A percentile compares a stretch with the other conserved stretches of the same genome.
Conservation (phyloP, 2,329 filamentous ascomycete genomes). For the Colletotrichum orbiculare region DNA sequence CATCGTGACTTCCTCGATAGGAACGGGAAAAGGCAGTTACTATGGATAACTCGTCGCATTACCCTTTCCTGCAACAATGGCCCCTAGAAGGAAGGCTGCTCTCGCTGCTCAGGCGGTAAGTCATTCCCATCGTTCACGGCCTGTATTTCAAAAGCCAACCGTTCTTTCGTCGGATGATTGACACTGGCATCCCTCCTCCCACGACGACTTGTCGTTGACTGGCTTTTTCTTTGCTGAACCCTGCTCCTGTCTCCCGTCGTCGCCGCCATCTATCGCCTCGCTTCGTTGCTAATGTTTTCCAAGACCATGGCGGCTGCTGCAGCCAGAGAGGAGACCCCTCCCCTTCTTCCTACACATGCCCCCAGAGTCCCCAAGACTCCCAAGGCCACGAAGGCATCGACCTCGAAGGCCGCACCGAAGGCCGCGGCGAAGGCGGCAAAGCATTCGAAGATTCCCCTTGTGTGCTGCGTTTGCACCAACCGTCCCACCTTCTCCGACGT, state of each 20-base stretch:
- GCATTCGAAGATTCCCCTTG: slow-evolving; percentile 64
- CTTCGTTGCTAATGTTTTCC: slow-evolving; percentile 36
- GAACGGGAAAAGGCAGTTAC: slow-evolving; percentile 22
- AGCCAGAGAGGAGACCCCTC: slow-evolving; percentile 17
- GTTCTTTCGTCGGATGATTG: slow-evolving; percentile 23
- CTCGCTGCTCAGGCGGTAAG: slow-evolving; percentile 33
- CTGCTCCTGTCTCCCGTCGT: slow-evolving; percentile 10
- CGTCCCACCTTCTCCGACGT: slow-evolving; percentile 86
- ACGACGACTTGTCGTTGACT: slow-evolving; percentile 16
- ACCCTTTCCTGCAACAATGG: slow-evolving; percentile 25
- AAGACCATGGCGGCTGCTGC: slow-evolving; percentile 51
- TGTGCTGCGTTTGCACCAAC: slow-evolving; percentile 86
- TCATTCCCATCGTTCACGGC: neutral
- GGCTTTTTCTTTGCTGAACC: slow-evolving; percentile 26
- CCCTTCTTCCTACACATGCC: slow-evolving; percentile 4
- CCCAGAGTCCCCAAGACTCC: slow-evolving; percentile 3
- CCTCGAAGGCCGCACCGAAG: slow-evolving; percentile 6
- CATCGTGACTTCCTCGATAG: neutral
- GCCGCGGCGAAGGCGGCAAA: neutral
- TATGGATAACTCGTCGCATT: slow-evolving; percentile 30
- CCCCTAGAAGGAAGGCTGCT: slow-evolving; percentile 29
- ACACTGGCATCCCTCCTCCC: slow-evolving; percentile 11
- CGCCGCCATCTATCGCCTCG: slow-evolving; percentile 19
- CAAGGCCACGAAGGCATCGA: slow-evolving; percentile 7
- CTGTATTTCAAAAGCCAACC: neutral